These are phyloP conservation scores for Pestalotiopsis sp. DNA, from an alignment of 2,329 filamentous ascomycete genomes.

Conservation along the genomic window DNA sequence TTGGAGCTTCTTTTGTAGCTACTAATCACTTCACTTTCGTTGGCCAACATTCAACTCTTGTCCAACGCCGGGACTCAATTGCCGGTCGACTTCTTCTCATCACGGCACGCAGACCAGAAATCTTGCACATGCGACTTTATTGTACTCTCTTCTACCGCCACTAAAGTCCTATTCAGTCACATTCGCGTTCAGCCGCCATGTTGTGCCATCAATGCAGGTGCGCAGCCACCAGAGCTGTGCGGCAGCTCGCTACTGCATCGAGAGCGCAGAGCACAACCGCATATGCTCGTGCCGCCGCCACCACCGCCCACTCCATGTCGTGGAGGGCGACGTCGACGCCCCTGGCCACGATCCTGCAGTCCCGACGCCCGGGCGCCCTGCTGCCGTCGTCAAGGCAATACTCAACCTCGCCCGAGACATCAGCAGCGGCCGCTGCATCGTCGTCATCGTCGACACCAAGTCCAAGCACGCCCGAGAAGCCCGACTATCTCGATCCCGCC, in stretches of 20 bases:
- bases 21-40: background rate
- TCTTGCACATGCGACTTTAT: background rate
- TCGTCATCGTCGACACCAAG: slow-evolving; percentile 26
- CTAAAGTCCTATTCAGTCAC: background rate
- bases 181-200: background rate
- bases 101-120: background rate
- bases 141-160: background rate
- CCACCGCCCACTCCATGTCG: background rate
- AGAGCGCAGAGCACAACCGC: background rate
- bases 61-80: background rate
- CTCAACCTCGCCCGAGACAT: background rate
- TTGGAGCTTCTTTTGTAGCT: background rate
- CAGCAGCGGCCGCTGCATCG: background rate
- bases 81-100: too few relatives aligned
- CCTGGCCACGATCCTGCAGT: background rate
- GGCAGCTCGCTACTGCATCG: background rate
- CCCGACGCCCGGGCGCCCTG: background rate
- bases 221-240: background rate
- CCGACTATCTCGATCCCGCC: slow-evolving; percentile 54
- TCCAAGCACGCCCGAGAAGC: slow-evolving; percentile 41
- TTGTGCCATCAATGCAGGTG: slow-evolving; percentile 5
- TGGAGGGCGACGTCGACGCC: background rate
- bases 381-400: background rate
- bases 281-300: background rate
- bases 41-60: background rate